Percentiles rank a stretch among this genome's conserved stretches.
Evolutionary conservation across 768 basidiomycete genomes (phyloP).

Genomic region (Lactifluus rugatus): DNA sequence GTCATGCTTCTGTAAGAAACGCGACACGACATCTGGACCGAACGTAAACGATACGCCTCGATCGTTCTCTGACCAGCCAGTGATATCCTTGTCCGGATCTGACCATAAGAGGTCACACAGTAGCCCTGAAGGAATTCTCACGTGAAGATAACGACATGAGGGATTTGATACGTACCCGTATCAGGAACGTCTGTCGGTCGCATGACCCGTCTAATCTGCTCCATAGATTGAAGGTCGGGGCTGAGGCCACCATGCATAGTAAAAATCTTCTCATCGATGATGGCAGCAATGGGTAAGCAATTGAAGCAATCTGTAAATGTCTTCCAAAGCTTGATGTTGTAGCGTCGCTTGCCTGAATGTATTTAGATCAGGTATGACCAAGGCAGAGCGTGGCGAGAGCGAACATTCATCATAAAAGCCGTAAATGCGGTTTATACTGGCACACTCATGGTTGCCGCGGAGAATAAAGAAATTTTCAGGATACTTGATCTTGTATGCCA

Average conservation of each 20-base stretch:
- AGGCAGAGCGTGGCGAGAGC: constrained; percentile 26
- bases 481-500: constrained; percentile 99
- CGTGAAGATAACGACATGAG: neutral
- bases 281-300: constrained; percentile 96
- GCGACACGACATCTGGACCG: constrained; percentile 93
- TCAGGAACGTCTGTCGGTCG: constrained; percentile 98
- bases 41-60: constrained; percentile 98
- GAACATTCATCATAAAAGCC: constrained; percentile 99
- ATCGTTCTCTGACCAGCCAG: constrained; percentile 99
- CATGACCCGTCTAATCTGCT: constrained; percentile 99
- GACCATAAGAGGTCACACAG: constrained; percentile 98
- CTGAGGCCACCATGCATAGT: constrained; percentile 98
- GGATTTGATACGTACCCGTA: constrained; percentile 53
- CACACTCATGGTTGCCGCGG: constrained; percentile 97
- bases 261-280: constrained; percentile 99
- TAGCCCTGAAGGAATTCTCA: constrained; percentile 45
- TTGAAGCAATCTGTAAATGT: constrained; percentile 99
- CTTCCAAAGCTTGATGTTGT: constrained; percentile 99
- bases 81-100: constrained; percentile 98
- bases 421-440: constrained; percentile 99
- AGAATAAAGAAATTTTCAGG: constrained; percentile 99
- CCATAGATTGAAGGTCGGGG: constrained; percentile 98
- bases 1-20: constrained; percentile 98
- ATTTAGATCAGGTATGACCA: constrained; percentile 4
- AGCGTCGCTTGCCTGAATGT: constrained; percentile 87